Percentiles rank a stretch among this genome's conserved stretches.
These are phyloP conservation scores for Botryosphaeria dothidea DNA, from an alignment of 2,329 filamentous ascomycete species.

Conservation along the genomic window DNA sequence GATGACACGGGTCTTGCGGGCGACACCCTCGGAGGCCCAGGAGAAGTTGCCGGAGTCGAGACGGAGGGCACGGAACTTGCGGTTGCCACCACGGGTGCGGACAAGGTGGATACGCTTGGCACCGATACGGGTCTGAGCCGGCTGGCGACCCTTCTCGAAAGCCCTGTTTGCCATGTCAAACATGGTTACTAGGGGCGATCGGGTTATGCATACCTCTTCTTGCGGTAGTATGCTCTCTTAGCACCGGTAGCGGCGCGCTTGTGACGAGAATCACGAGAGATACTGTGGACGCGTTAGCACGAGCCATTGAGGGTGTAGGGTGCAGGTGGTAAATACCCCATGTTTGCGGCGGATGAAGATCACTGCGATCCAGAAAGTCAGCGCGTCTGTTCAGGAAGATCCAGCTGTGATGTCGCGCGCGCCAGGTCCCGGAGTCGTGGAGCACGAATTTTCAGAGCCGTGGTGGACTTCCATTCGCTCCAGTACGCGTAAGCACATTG, in stretches of 20 bases:
- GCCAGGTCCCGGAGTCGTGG: neutral
- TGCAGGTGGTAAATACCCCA: slow-evolving; percentile 47
- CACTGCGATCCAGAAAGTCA: slow-evolving; percentile 21
- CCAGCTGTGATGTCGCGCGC: neutral
- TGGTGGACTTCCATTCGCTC: neutral
- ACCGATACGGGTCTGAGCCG: slow-evolving; percentile 99
- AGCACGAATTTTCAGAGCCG: neutral
- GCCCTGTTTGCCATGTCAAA: slow-evolving; percentile 69
- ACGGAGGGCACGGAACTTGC: slow-evolving; percentile 98
- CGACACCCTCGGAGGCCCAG: slow-evolving; percentile 96
- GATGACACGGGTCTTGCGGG: slow-evolving; percentile 99
- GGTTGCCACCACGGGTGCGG: slow-evolving; percentile 97
- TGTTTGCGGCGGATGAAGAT: slow-evolving; percentile 52
- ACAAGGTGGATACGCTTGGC: slow-evolving; percentile 95
- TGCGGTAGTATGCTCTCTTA: slow-evolving; percentile 67
- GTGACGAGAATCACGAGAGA: slow-evolving; percentile 99
- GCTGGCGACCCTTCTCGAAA: slow-evolving; percentile 99
- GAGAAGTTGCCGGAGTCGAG: slow-evolving; percentile 99
- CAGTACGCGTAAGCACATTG: neutral
- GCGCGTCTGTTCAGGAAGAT: neutral
- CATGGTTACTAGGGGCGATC: slow-evolving; percentile 59
- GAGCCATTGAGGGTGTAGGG: slow-evolving; percentile 16
- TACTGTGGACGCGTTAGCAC: slow-evolving; percentile 61
- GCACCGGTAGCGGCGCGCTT: slow-evolving; percentile 99
- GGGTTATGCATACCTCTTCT: slow-evolving; percentile 62